Percentiles rank a stretch among this genome's conserved stretches.
These are phyloP conservation scores for Candida berthetii DNA, from an alignment of 805 yeast genomes.

Conservation along the genomic window DNA sequence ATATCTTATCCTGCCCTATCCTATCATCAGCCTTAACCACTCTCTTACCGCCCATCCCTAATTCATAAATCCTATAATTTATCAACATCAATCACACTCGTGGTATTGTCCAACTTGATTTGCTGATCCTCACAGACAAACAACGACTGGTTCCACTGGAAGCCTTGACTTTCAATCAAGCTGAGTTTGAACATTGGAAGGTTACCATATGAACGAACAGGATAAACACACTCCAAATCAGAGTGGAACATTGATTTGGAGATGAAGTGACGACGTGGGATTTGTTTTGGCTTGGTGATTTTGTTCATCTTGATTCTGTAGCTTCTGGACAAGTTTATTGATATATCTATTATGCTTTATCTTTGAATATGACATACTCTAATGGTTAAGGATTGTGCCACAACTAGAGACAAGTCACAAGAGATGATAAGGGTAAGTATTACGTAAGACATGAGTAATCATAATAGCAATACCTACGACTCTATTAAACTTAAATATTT, in stretches of 20 bases:
- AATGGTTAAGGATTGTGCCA: no score
- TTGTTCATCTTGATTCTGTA: neutral
- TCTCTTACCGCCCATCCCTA: no score
- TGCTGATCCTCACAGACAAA: constrained; percentile 36
- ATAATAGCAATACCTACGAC: no score
- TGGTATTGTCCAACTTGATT: neutral
- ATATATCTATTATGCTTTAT: no score
- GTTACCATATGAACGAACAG: neutral
- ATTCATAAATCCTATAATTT: constrained; percentile 1
- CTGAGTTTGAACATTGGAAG: constrained; percentile 33
- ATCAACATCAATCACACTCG: neutral
- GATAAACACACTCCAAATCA: neutral
- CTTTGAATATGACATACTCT: no score
- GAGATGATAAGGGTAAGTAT: no score
- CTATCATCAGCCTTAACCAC: no score
- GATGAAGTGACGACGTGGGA: constrained; percentile 2
- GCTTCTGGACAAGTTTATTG: neutral
- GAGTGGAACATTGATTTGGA: no score
- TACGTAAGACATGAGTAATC: no score
- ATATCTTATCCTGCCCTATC: no score
- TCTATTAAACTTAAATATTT: no score
- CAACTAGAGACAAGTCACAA: no score
- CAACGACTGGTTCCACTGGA: constrained; percentile 69
- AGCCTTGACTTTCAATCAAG: constrained; percentile 64
- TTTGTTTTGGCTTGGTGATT: constrained; percentile 10